These are phyloP conservation scores for Podospora fimiseda DNA, from an alignment of 495 filamentous ascomycete species.

Conservation along the genomic window DNA sequence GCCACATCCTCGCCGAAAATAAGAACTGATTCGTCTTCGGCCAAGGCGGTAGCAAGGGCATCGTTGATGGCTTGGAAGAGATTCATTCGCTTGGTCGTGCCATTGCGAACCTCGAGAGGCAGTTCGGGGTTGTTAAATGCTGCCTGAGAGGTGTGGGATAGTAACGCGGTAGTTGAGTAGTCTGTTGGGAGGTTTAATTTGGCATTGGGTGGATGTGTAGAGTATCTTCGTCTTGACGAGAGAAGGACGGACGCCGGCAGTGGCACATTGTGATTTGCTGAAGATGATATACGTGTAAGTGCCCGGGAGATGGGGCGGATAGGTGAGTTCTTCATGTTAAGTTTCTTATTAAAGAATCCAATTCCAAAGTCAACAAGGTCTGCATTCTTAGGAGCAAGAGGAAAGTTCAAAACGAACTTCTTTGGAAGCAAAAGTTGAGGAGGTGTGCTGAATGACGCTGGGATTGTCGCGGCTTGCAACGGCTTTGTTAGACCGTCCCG, in stretches of 20 bases:
- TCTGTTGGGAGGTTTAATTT: constrained; percentile 81
- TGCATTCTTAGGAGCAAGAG: background rate
- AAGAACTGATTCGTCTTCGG: constrained; percentile 74
- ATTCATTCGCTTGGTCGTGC: constrained; percentile 77
- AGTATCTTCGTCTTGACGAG: constrained; percentile 25
- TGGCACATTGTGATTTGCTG: background rate
- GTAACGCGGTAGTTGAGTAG: constrained; percentile 72
- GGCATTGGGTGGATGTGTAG: constrained; percentile 46
- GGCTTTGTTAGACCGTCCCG: constrained; percentile 23
- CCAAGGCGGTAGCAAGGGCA: constrained; percentile 74
- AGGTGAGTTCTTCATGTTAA: constrained; percentile 17
- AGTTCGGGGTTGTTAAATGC: constrained; percentile 64
- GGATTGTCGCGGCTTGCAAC: constrained; percentile 23
- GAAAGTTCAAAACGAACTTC: background rate
- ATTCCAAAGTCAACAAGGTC: background rate
- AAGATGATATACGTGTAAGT: background rate
- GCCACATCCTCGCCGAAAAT: constrained; percentile 96
- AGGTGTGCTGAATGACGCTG: constrained; percentile 10
- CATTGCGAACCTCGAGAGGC: constrained; percentile 54
- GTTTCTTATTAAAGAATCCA: background rate
- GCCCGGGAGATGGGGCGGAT: constrained; percentile 14
- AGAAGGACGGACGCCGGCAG: background rate
- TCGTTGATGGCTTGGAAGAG: constrained; percentile 90
- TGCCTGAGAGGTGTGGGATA: constrained; percentile 68
- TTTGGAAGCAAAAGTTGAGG: background rate